phyloP scores from a whole-genome alignment of 352 stramenopile genomes.

The Globisporangium nagaii region DNA sequence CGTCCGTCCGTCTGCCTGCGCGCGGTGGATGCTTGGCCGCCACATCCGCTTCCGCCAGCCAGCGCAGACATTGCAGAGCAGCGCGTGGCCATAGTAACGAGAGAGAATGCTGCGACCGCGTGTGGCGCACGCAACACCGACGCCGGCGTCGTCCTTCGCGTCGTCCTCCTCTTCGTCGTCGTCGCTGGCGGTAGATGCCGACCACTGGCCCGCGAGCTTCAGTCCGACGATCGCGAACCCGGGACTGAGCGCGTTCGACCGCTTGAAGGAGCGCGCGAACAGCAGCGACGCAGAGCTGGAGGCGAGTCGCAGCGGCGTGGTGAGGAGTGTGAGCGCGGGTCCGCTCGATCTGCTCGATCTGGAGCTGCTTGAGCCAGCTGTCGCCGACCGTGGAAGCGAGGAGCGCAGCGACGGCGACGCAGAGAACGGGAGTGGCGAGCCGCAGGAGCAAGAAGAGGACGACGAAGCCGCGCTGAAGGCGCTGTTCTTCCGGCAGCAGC shows the following conservation, averaged over 20 bases:
- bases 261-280: not conserved
- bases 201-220: not conserved
- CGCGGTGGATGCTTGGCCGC: too few relatives aligned
- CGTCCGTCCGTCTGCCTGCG: too few relatives aligned
- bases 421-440: not conserved
- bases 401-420: too few relatives aligned
- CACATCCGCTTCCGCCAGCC: too few relatives aligned
- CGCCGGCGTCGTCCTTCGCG: not conserved
- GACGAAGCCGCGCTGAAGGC: conserved; percentile 7
- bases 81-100: too few relatives aligned
- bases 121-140: not conserved
- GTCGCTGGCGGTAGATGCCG: not conserved
- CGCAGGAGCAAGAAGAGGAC: not conserved
- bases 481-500: conserved; percentile 12
- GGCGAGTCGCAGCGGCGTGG: not conserved
- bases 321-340: not conserved
- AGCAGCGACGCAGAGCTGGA: not conserved
- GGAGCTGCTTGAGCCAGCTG: not conserved
- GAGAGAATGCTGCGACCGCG: not conserved
- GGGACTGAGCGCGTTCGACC: not conserved
- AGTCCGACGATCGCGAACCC: conserved; percentile 1
- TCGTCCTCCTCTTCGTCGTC: too few relatives aligned
- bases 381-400: not conserved
- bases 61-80: too few relatives aligned
- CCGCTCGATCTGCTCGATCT: not conserved